Evolutionary conservation across 306 rosid genomes (phyloP).

Genomic region (Cucurbita ficifolia): DNA sequence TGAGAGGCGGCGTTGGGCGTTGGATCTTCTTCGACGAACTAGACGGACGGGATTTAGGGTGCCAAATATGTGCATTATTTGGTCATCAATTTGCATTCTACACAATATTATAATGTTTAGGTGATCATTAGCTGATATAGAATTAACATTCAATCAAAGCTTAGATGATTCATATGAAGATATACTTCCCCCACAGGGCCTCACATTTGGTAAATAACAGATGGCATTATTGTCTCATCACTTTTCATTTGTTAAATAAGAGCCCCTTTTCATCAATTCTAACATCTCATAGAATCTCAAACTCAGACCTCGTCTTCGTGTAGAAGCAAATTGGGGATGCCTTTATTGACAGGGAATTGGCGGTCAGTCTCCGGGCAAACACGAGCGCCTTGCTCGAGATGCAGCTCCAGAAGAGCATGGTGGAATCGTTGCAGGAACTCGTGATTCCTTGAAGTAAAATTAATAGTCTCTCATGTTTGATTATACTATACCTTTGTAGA

Average conservation of each 20-base stretch:
- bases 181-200: not conserved
- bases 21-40: not conserved
- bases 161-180: not conserved
- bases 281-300: too few relatives aligned
- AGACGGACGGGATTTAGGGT: not conserved
- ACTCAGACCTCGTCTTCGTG: constrained; percentile 86
- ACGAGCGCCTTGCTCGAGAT: constrained; percentile 82
- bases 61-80: not conserved
- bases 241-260: not conserved
- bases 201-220: not conserved
- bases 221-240: not conserved
- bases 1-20: not conserved
- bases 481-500: too few relatives aligned
- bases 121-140: not conserved
- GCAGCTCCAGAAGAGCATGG: constrained; percentile 83
- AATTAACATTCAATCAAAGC: not conserved
- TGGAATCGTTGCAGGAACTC: constrained; percentile 65
- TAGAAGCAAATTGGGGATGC: constrained; percentile 87
- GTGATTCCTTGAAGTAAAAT: not conserved
- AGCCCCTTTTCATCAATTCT: too few relatives aligned
- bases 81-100: not conserved
- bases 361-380: constrained; percentile 74
- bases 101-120: not conserved
- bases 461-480: too few relatives aligned
- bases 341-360: constrained; percentile 60